Evolutionary conservation across 192 early-diverging fungal genomes (phyloP).

Genomic region (Rhizophagus prolifer): DNA sequence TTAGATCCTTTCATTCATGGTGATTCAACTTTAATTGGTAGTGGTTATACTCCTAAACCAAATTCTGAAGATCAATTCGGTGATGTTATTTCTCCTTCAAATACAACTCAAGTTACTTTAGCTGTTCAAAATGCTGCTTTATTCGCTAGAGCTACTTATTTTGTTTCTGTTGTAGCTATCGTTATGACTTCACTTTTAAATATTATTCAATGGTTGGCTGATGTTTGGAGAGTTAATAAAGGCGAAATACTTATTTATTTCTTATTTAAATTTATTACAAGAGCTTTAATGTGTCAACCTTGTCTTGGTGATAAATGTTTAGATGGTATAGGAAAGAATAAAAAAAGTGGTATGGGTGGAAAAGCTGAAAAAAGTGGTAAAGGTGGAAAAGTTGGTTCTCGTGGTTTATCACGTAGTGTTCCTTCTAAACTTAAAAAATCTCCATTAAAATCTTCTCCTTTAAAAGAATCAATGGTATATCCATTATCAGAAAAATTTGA

Average conservation of each 20-base stretch:
- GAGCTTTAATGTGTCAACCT: constrained; percentile 6
- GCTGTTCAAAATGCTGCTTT: background rate
- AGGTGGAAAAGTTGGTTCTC: background rate
- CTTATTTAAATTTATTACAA: background rate
- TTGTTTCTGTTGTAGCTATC: background rate
- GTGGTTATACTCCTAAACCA: background rate
- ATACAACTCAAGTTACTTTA: background rate
- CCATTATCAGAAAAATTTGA: background rate
- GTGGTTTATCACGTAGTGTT: background rate
- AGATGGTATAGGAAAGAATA: background rate
- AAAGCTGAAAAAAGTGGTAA: background rate
- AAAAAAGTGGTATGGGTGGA: background rate
- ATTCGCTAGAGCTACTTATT: constrained; percentile 1
- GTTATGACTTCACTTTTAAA: constrained; percentile 14
- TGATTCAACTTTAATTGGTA: background rate
- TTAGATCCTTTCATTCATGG: background rate
- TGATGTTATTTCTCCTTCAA: background rate
- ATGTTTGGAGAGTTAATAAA: constrained; percentile 10
- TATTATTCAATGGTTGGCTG: constrained; percentile 14
- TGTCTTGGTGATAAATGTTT: constrained; percentile 2
- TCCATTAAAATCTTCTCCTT: background rate
- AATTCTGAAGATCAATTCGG: background rate
- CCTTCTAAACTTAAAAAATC: background rate
- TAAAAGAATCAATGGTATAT: background rate
- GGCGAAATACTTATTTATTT: background rate